These are phyloP conservation scores for Pilaira anomala DNA, from an alignment of 192 early-diverging fungal species.

Conservation along the genomic window DNA sequence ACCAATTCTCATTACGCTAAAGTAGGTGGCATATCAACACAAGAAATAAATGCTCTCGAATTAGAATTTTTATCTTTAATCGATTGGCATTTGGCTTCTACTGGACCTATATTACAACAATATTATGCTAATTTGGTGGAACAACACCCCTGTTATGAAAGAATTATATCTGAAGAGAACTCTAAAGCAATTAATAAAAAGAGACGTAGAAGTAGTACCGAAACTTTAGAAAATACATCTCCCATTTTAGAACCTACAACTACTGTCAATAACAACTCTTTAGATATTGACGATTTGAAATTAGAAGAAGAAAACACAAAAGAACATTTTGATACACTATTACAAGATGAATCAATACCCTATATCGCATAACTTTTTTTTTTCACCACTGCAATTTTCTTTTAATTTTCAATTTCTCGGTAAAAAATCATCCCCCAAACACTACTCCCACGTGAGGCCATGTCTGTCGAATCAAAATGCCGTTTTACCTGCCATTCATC, in stretches of 20 bases:
- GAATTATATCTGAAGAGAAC: conserved; percentile 7
- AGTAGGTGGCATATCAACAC: conserved; percentile 90
- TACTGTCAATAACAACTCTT: not conserved
- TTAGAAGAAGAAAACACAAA: conserved; percentile 13
- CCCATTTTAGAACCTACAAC: not conserved
- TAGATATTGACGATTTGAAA: conserved; percentile 4
- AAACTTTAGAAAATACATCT: not conserved
- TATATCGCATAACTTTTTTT: conserved; percentile 28
- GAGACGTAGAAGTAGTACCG: conserved; percentile 16
- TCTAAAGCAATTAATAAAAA: conserved; percentile 14
- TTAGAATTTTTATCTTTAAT: conserved; percentile 87
- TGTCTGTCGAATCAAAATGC: too few species aligned
- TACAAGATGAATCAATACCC: conserved; percentile 18
- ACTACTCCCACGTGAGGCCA: too few species aligned
- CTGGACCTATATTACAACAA: conserved; percentile 77
- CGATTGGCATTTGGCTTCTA: conserved; percentile 84
- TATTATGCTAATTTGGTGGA: conserved; percentile 91
- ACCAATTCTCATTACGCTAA: conserved; percentile 95
- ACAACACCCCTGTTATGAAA: conserved; percentile 62
- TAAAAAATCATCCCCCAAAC: not conserved
- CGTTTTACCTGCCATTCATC: too few species aligned
- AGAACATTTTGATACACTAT: conserved; percentile 27
- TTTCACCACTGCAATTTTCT: not conserved
- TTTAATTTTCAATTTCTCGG: not conserved
- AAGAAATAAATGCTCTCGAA: conserved; percentile 92